These are phyloP conservation scores for Hyaloscypha finlandica DNA, from an alignment of 495 filamentous ascomycete genomes.

Conservation along the genomic window DNA sequence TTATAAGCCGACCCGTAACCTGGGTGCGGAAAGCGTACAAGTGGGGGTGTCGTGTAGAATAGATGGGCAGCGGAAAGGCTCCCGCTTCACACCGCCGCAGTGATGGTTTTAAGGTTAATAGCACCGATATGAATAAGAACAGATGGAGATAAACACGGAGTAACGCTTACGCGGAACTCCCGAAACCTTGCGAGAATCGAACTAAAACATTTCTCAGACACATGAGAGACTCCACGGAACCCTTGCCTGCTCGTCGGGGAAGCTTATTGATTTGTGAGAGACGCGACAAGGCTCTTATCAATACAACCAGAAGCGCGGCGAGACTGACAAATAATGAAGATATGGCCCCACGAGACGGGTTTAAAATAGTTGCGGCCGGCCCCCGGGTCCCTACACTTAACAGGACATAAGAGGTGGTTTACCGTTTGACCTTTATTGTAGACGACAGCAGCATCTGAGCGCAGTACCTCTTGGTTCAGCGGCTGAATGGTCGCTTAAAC, in stretches of 20 bases:
- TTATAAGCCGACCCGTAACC: not conserved
- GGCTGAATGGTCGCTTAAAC: not conserved
- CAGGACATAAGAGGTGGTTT: not conserved
- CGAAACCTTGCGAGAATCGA: not conserved
- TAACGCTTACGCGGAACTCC: not conserved
- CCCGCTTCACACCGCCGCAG: not conserved
- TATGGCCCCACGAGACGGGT: not conserved
- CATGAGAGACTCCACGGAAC: not conserved
- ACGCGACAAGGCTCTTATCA: not conserved
- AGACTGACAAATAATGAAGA: not conserved
- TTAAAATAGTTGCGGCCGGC: not conserved
- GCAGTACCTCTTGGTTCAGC: not conserved
- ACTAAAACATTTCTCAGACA: not conserved
- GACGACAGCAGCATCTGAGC: not conserved
- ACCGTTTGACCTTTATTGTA: constrained; percentile 1
- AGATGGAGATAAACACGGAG: not conserved
- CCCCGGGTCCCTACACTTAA: not conserved
- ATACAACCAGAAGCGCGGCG: not conserved
- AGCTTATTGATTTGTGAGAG: not conserved
- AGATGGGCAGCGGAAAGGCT: not conserved
- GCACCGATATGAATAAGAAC: not conserved
- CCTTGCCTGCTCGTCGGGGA: not conserved
- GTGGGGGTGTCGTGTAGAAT: not conserved
- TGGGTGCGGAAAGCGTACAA: not conserved
- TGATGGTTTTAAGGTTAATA: not conserved